Evolutionary conservation across 495 filamentous ascomycete genomes (phyloP).

Genomic region (Penicillium mononematosum): DNA sequence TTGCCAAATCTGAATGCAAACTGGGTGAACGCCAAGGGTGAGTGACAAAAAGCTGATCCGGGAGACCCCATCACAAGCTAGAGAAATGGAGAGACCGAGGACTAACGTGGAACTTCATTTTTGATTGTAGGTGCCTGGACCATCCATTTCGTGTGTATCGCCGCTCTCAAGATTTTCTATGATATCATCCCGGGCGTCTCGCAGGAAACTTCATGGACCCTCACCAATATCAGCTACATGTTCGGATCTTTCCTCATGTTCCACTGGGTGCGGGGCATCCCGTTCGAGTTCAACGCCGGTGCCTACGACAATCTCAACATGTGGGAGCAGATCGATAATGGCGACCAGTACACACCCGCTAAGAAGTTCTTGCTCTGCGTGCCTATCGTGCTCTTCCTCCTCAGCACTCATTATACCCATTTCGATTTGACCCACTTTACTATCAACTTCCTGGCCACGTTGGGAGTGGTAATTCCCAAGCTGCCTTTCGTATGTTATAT

Average conservation of each 20-base stretch:
- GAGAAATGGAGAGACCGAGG: slow-evolving; percentile 4
- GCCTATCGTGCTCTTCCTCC: slow-evolving; percentile 87
- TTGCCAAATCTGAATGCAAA: slow-evolving; percentile 94
- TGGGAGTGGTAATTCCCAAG: slow-evolving; percentile 93
- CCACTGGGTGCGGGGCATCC: slow-evolving; percentile 95
- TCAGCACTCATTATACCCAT: slow-evolving; percentile 98
- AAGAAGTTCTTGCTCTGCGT: slow-evolving; percentile 98
- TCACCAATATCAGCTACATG: slow-evolving; percentile 99
- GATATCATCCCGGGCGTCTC: slow-evolving; percentile 92
- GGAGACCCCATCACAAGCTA: slow-evolving; percentile 19
- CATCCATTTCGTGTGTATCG: slow-evolving; percentile 91
- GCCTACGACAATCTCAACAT: slow-evolving; percentile 99
- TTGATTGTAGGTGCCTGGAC: slow-evolving; percentile 79
- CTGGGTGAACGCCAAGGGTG: slow-evolving; percentile 99
- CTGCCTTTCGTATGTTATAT: slow-evolving; percentile 75
- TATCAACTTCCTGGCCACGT: slow-evolving; percentile 89
- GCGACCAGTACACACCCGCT: slow-evolving; percentile 95
- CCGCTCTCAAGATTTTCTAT: slow-evolving; percentile 88
- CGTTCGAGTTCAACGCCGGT: slow-evolving; percentile 98
- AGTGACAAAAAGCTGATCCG: slow-evolving; percentile 25
- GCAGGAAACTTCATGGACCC: slow-evolving; percentile 96
- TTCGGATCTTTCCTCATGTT: slow-evolving; percentile 99
- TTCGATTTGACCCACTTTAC: slow-evolving; percentile 95
- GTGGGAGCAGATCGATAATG: slow-evolving; percentile 99
- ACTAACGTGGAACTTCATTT: background rate